Evolutionary conservation across 345 rosid species (phyloP), one percentile per base, ranked within the genome.

Genomic region (Boechera retrofracta): DNA sequence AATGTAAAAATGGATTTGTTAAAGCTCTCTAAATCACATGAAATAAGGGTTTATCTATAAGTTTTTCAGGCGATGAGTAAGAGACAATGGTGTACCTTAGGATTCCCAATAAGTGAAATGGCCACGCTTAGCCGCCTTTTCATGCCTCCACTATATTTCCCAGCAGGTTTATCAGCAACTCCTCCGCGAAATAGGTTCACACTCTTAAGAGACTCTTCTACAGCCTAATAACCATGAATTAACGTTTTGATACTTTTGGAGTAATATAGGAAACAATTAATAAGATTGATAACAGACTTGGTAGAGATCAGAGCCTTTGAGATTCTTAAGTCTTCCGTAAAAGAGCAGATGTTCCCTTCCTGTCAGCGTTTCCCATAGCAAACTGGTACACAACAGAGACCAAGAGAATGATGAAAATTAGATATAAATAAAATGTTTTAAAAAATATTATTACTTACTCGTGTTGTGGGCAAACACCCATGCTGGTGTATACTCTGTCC

Each of bases 61-160:
- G 42, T 1, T 8, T 16, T 15, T 33, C 15, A 57, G 63, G n/a
- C 33, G 28, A 31, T 9, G 3, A 42, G 10, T 26, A 69, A 35
- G 10, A 47, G 18, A 21, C 18, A 60, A 10, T 57, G 16, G 60
- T 81, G 12, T 80, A 89, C 97, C 82, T 87, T 90, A 63, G 97
- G 98, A 81, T 83, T 85, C 52, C 98, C 98, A 12, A 94, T 94
- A 72, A 92, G 86, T 58, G 98, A 94, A 72, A 94, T 92, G 61
- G 97, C 97, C 51, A 94, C 98, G 70, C 97, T 94, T 29, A 94
- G 87, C 74, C 98, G 85, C 81, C 98, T 87, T 83, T 94, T 94
- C 97, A 94, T 94, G 36, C 98, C 98, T 52, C 98, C 98, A 65
- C 97, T 94, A 74, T 92, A 94, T 81, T 90, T 92, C 1, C 92